Evolutionary conservation across 2,329 filamentous ascomycete genomes (phyloP).

Genomic region (Fusarium compactum): DNA sequence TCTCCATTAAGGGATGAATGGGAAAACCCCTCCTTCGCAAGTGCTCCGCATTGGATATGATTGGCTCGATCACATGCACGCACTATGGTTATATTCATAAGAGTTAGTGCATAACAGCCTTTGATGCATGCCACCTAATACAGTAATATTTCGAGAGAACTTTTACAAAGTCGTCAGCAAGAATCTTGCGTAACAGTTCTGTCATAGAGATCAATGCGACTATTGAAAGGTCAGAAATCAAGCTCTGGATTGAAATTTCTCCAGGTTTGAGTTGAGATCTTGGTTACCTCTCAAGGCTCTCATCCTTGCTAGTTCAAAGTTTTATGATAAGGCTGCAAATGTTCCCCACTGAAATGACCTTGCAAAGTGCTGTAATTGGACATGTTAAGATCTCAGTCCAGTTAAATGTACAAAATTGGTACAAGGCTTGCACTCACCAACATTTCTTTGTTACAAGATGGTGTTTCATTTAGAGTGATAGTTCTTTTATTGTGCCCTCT

Average conservation of each 20-base stretch:
- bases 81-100: not conserved
- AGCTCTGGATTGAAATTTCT: not conserved
- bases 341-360: not conserved
- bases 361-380: not conserved
- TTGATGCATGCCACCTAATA: not conserved
- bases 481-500: too few species aligned
- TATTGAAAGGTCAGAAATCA: accelerated
- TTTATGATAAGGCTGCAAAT: not conserved
- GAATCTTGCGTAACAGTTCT: not conserved
- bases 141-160: not conserved
- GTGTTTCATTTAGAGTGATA: too few species aligned
- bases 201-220: accelerated
- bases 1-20: not conserved
- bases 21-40: not conserved
- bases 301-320: not conserved
- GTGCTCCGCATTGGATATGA: not conserved
- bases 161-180: too few species aligned
- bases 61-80: not conserved
- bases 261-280: not conserved
- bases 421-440: not conserved
- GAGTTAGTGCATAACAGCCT: too few species aligned
- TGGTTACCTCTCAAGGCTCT: too few species aligned
- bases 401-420: not conserved
- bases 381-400: not conserved
- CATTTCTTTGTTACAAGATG: too few species aligned